phyloP scores from a whole-genome alignment of 2,329 filamentous ascomycete genomes.

The Colletotrichum shisoi region DNA sequence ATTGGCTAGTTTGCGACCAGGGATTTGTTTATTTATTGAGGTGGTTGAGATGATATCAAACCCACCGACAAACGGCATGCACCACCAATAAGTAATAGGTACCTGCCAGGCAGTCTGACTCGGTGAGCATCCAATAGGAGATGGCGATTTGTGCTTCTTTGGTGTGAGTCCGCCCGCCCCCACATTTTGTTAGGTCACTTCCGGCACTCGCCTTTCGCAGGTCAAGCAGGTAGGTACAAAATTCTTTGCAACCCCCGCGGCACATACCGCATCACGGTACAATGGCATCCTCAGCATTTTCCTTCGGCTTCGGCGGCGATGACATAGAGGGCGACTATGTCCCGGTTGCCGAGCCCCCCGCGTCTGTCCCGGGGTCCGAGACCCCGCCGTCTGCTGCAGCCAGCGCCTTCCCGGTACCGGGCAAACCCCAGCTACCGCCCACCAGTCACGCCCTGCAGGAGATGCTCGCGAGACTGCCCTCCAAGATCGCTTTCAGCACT shows the following conservation, averaged over 20 bases:
- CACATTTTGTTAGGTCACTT: slow-evolving; percentile 30
- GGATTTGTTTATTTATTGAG: background rate
- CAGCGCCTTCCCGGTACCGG: slow-evolving; percentile 68
- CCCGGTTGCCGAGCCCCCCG: slow-evolving; percentile 41
- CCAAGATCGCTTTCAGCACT: slow-evolving; percentile 74
- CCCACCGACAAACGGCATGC: background rate
- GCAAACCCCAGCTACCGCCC: slow-evolving; percentile 66
- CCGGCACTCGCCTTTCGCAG: background rate
- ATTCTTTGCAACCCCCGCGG: slow-evolving; percentile 27
- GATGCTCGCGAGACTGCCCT: slow-evolving; percentile 69
- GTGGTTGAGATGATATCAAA: background rate
- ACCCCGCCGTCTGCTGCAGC: slow-evolving; percentile 44
- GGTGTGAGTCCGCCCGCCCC: slow-evolving; percentile 31
- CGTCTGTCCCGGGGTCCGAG: slow-evolving; percentile 39
- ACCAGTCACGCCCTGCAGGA: slow-evolving; percentile 58
- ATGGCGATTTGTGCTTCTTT: background rate
- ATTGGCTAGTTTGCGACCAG: slow-evolving; percentile 32
- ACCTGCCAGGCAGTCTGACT: background rate
- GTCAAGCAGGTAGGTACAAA: slow-evolving; percentile 21
- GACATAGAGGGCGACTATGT: slow-evolving; percentile 64
- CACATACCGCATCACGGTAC: slow-evolving; percentile 7
- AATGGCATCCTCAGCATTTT: slow-evolving; percentile 56
- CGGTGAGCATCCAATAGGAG: slow-evolving; percentile 14
- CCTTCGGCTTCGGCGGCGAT: slow-evolving; percentile 69
- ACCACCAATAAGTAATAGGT: no score